Conservation (phyloP, 2,329 filamentous ascomycete genomes). For the Trichoderma sp. region DNA sequence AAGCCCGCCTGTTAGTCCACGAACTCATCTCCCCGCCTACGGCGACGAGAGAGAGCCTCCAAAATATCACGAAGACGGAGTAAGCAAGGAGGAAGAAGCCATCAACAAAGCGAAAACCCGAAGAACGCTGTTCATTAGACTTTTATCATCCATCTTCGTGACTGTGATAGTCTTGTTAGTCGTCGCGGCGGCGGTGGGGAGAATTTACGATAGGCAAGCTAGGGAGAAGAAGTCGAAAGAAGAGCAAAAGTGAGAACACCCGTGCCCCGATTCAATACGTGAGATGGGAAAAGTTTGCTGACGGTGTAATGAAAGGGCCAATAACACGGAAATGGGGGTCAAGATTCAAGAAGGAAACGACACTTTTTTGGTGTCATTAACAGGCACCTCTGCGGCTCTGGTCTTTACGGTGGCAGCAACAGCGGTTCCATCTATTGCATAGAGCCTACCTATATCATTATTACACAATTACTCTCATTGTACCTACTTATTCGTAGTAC, state of each 20-base stretch:
- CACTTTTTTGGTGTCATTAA: neutral
- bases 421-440: neutral
- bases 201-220: slow-evolving; percentile 17
- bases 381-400: neutral
- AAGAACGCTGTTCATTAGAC: slow-evolving; percentile 23
- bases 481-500: neutral
- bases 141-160: slow-evolving; percentile 27
- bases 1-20: slow-evolving; percentile 18
- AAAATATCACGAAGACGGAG: slow-evolving; percentile 19
- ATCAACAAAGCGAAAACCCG: slow-evolving; percentile 18
- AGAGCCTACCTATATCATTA: neutral
- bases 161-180: slow-evolving; percentile 26
- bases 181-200: slow-evolving; percentile 27
- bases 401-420: neutral
- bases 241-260: neutral
- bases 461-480: neutral
- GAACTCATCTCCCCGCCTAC: slow-evolving; percentile 23
- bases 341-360: neutral
- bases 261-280: neutral
- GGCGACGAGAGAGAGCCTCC: slow-evolving; percentile 23
- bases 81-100: neutral
- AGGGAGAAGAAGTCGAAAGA: neutral
- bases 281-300: neutral
- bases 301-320: neutral
- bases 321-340: neutral